Percentiles rank a stretch among this genome's conserved stretches.
These are phyloP conservation scores for Saccharomyces mikatae DNA, from an alignment of 805 yeast genomes.

Conservation along the genomic window DNA sequence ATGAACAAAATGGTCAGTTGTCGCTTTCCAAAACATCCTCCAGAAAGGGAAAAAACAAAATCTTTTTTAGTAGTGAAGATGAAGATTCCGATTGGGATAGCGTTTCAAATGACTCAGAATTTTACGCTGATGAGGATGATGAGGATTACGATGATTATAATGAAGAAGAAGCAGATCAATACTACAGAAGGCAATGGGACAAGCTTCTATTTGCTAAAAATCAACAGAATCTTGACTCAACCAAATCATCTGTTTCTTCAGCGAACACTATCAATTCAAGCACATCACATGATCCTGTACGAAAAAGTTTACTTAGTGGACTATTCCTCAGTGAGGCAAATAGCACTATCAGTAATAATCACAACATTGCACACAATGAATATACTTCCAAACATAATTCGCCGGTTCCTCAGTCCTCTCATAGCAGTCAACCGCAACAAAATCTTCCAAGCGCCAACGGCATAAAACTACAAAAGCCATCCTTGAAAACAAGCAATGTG, in stretches of 20 bases:
- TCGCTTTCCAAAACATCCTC: background rate
- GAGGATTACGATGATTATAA: slow-evolving; percentile 16
- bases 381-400: background rate
- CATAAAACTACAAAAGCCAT: slow-evolving; percentile 7
- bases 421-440: slow-evolving; percentile 1
- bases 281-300: slow-evolving; percentile 13
- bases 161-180: slow-evolving; percentile 28
- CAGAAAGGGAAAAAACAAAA: slow-evolving; percentile 9
- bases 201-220: slow-evolving; percentile 21
- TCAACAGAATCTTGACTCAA: slow-evolving; percentile 1
- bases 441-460: background rate
- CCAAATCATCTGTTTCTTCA: slow-evolving; percentile 2
- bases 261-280: slow-evolving; percentile 2
- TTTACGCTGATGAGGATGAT: slow-evolving; percentile 21
- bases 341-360: slow-evolving; percentile 1
- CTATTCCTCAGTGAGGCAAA: slow-evolving; percentile 19
- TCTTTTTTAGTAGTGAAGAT: slow-evolving; percentile 30
- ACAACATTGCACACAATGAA: background rate
- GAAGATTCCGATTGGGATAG: slow-evolving; percentile 30
- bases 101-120: slow-evolving; percentile 21
- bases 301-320: slow-evolving; percentile 27
- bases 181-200: slow-evolving; percentile 28
- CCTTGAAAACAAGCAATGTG: slow-evolving; percentile 15
- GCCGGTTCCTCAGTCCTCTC: background rate
- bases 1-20: background rate